Base-by-base conservation (phyloP, 306 rosid species). In the Inga laurina region DNA sequence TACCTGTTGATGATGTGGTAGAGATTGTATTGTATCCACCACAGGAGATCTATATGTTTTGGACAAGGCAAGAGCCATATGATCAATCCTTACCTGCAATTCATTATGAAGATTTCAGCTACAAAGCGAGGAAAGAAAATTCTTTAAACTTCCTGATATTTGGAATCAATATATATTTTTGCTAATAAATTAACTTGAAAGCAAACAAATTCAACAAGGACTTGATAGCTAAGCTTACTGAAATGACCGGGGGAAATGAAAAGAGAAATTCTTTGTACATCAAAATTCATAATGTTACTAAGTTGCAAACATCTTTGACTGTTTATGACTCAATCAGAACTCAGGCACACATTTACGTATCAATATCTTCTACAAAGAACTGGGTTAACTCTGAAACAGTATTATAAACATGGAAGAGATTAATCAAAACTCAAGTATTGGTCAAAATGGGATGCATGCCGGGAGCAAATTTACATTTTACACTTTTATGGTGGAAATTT, bases 1-100 rank as follows among this genome's bases (percentile, higher is more conserved):
- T 90, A 95, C 98, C 95, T 95, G 98, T 79, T 96, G 99, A 90
- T 96, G 97, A 80, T 90, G 99, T 35, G 99, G 99, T 77, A 96
- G 95, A 84, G 97, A 88, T 82, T 90, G 97, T 84, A 96, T 91
- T 51, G 96, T 94, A 80, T 93, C 97, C 82, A 94, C 94, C 54
- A 88, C 93, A 2, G 97, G 93, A 41, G 97, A 92, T 84, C 85
- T 91, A 86, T 82, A 96, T 24, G 97, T 91, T 91, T 90, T 96
- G 75, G 99, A 90, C 91, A 94, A 88, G 57, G 97, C 97, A 78
- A 85, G 75, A 57, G 90, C 97, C 99, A 96, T 94, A 64, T 94
- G 95, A 84, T 94, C 93, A 73, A 91, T 85, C 87, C 90, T 90
- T 80, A 93, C 98, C 99, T 93, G 87, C 84, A 93, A 86, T 76